Base-by-base conservation (phyloP, 2,329 filamentous ascomycete species). In the Bipolaris cookei region DNA sequence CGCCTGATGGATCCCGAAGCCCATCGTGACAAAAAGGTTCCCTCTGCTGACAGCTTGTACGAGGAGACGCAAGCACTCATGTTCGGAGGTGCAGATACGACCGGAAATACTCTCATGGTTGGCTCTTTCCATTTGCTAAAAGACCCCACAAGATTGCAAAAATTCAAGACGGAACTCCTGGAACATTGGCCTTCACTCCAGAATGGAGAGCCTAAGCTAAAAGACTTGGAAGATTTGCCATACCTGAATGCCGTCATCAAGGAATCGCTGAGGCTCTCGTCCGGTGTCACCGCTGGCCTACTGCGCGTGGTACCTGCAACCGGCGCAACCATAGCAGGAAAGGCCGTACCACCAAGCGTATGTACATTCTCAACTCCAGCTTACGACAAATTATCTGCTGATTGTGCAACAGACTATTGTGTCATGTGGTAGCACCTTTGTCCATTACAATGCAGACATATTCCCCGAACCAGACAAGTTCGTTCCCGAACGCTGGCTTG, bases 21-120 rank as follows among this genome's bases (percentile, higher is more conserved):
- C 1, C 71, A 76, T 56, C 67, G 69, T n/a, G 67, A 66, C 50
- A 69, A 72, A 23, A 70, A 58, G 0, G 65, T 76, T 1, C 75
- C 77, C 4, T 68, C 64, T 3, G 49, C 68, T 5, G 68, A 60
- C 1, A 75, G 71, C 42, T 62, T 82, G 3, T 78, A 76, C 42
- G 78, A 82, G 16, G 81, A 83, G 68, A 76, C 75, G 1, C 76
- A 78, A 62, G 76, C 78, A 0, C 69, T 83, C 47, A 71, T 83
- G 60, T 81, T 82, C 59, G 81, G 75, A 6, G 81, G 80, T 13
- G 73, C 73, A 11, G 79, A 82, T 54, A 82, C 80, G 0, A 74
- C 76, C 5, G 80, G 74, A 0, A 78, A 77, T 38, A 73, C 79
- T 1, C 59, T 80, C 6, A 78, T 77, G 69, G 61, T 78, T 7